Evolutionary conservation across 2,329 filamentous ascomycete species (phyloP), one percentile per base, ranked within the genome.

Genomic region (Venturia nashicola): DNA sequence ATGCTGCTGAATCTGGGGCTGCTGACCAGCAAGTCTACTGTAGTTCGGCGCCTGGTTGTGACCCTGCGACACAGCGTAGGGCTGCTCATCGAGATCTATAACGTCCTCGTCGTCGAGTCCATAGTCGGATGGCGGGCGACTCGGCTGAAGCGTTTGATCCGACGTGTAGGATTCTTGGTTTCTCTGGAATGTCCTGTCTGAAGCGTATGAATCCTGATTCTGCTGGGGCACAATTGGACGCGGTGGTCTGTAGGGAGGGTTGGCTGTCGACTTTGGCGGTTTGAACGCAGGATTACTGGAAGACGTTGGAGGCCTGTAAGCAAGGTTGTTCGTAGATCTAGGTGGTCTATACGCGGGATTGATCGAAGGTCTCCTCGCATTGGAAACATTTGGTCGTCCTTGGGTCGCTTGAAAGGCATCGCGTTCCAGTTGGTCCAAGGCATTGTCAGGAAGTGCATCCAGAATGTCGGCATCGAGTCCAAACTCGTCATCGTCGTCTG

Each of bases 371-470:
- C 32, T n/a, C 51, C 7, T 36, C 46, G 42, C n/a, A 9, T 18
- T 20, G 44, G 42, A 8, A 40, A 43, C 9, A 51, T 42, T 34
- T 63, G 46, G 51, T 40, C 36, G 18, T 8, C 32, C 34, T 46
- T 39, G 34, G 5, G 44, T 42, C 20, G 46, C 34, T 34, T 63
- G 72, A 23, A 76, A 66, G 62, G 79, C 79, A 57, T 71, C 73
- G 51, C 73, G 71, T 69, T 81, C 79, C 32, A 81, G 74, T 64
- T 78, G 72, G 44, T 74, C 71, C 43, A 81, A 72, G 34, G 77
- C 73, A 67, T 77, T 76, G 61, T 73, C 72, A 42, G 78, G 76
- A 57, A 81, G 72, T 66, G 73, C 72, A 68, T 78, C 76, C 63
- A 80, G 70, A 9, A 57, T 34, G 69, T 75, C 77, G 68, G 76